Base-by-base conservation (phyloP, 2,329 filamentous ascomycete genomes). In the Chaetomiaceae sp. region DNA sequence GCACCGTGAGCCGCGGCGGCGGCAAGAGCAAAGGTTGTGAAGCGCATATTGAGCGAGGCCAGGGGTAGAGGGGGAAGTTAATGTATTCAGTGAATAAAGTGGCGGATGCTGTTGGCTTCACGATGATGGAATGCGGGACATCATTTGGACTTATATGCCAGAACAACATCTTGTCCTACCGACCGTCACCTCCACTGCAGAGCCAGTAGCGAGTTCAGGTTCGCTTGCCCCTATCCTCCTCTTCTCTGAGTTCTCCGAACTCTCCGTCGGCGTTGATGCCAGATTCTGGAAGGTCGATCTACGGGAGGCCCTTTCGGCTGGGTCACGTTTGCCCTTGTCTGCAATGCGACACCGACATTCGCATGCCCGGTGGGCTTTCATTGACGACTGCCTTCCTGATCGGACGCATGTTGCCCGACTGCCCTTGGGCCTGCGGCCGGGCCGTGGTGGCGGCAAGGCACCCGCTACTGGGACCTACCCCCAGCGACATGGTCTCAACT, bases 331-430 rank as follows among this genome's bases (percentile, higher is more conserved):
- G 33, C 40, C 38, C 7, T 30, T 13, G 45, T 43, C 37, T 48
- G 52, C 51, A 49, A 54, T 57, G 51, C 51, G 29, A 54, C 51
- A n/a, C 21, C 16, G 21, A 41, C 27, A n/a, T n/a, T n/a, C 16
- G 30, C 14, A 14, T 25, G n/a, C 37, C 9, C 20, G 20, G 8
- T 1, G 4, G n/a, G 27, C 8, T 11, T 23, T 13, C 29, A 9
- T 25, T 13, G 23, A n/a, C 21, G 29, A 42, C 42, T 55, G 51
- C 57, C 57, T 59, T 57, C 57, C 57, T 38, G 46, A 58, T 58
- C 48, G 36, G 45, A 48, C 32, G 20, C 43, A 45, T 33, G 36
- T 34, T 14, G 13, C 32, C n/a, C 16, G 13, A 33, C 34, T 14
- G 13, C 32, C n/a, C 16, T 9, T 18, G 13, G 36, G 38, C 18